Evolutionary conservation across 352 stramenopile genomes (phyloP).

Genomic region (Phytopythium sindhum): DNA sequence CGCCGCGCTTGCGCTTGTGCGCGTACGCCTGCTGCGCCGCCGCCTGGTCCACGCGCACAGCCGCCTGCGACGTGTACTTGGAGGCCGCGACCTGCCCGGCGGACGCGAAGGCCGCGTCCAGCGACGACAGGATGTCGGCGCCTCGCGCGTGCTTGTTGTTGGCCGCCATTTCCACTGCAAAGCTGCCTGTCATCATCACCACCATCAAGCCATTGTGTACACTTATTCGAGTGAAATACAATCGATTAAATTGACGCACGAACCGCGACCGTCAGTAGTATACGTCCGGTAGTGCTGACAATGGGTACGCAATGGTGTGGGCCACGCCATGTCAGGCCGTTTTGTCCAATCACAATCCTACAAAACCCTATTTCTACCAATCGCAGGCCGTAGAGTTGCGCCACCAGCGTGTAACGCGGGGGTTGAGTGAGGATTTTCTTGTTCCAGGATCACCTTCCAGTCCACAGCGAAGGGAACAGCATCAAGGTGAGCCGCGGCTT

Average conservation of each 20-base stretch:
- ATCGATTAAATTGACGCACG: not conserved
- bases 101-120: constrained; percentile 66
- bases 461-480: not conserved
- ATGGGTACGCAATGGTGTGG: constrained; percentile 7
- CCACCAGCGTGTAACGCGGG: not conserved
- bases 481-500: not conserved
- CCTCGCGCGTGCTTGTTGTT: constrained; percentile 58
- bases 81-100: constrained; percentile 26
- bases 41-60: constrained; percentile 28
- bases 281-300: not conserved
- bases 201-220: not conserved
- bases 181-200: not conserved
- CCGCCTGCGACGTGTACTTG: constrained; percentile 72
- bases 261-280: not conserved
- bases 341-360: not conserved
- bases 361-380: not conserved
- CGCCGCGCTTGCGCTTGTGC: constrained; percentile 57
- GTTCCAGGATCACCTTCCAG: too few relatives aligned
- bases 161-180: constrained; percentile 18
- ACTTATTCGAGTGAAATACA: not conserved
- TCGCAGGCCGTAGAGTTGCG: not conserved
- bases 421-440: too few relatives aligned
- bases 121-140: constrained; percentile 69
- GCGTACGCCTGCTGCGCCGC: constrained; percentile 63
- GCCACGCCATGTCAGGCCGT: not conserved